Percentiles rank a stretch among this genome's conserved stretches.
Conservation (phyloP, 2,329 filamentous ascomycete genomes). For the Trichoderma koningiopsis region DNA sequence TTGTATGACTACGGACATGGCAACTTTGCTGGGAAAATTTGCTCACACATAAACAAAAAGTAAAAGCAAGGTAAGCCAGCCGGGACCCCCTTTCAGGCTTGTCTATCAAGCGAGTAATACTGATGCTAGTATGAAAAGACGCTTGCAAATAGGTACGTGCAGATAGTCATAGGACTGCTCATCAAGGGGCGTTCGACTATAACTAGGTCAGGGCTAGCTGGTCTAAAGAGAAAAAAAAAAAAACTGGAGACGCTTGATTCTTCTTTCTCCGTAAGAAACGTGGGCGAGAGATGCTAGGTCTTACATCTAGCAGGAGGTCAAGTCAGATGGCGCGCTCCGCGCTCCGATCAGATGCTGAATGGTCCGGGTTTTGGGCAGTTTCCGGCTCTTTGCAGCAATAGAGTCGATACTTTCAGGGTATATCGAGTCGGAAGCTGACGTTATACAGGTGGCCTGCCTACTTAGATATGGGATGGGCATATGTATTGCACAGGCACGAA, state of each 20-base stretch:
- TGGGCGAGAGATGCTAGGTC: background rate
- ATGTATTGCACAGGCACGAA: background rate
- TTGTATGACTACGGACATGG: background rate
- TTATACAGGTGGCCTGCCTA: background rate
- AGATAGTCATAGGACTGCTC: background rate
- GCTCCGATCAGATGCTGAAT: background rate
- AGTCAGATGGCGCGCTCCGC: background rate
- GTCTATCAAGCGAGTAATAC: background rate
- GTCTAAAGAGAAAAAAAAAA: background rate
- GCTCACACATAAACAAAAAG: background rate
- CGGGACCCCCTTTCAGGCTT: background rate
- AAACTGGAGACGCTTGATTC: background rate
- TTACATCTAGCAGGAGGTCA: background rate
- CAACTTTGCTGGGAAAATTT: background rate
- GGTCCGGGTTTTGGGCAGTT: background rate
- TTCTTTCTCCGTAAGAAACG: background rate
- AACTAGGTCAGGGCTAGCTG: background rate
- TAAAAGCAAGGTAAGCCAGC: background rate
- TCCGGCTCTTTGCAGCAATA: constrained; percentile 3
- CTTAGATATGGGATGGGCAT: background rate
- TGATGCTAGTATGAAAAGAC: background rate
- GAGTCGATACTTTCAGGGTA: background rate
- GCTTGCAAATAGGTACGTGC: background rate
- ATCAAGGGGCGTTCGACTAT: background rate
- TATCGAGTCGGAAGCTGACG: background rate